A percentile compares a stretch with the other conserved stretches of the same genome.
Evolutionary conservation across 2,329 filamentous ascomycete genomes (phyloP).

Genomic region (Venturia asperata): DNA sequence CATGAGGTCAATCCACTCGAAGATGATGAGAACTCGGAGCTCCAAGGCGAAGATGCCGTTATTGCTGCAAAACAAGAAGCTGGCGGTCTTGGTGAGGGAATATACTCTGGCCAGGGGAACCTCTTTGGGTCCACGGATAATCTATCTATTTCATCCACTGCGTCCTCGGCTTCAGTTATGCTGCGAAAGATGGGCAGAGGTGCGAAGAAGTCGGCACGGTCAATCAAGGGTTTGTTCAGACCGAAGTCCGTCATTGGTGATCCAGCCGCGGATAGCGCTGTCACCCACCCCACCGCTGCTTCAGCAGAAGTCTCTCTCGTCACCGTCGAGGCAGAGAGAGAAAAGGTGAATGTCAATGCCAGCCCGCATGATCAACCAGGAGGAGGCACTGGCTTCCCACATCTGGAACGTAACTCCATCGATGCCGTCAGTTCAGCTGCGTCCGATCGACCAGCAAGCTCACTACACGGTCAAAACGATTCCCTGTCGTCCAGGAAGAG

Average conservation of each 20-base stretch:
- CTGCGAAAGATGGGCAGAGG: conserved; percentile 97
- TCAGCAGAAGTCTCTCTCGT: conserved; percentile 78
- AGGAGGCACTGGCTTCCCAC: conserved; percentile 75
- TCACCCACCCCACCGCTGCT: conserved; percentile 26
- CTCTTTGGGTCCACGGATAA: conserved; percentile 95
- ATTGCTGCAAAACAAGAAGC: conserved; percentile 92
- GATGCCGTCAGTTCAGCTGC: conserved; percentile 49
- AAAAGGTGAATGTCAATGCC: conserved; percentile 69
- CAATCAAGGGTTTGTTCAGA: conserved; percentile 86
- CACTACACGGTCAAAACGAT: conserved; percentile 32
- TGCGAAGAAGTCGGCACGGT: conserved; percentile 90
- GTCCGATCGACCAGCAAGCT: conserved; percentile 28
- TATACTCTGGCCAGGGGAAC: conserved; percentile 79
- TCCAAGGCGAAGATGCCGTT: conserved; percentile 74
- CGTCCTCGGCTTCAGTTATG: conserved; percentile 86
- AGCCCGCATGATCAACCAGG: conserved; percentile 60
- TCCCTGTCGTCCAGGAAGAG: conserved; percentile 60
- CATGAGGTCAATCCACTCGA: conserved; percentile 26
- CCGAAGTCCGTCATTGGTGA: conserved; percentile 86
- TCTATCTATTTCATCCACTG: conserved; percentile 81
- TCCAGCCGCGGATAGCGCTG: conserved; percentile 54
- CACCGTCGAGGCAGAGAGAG: conserved; percentile 86
- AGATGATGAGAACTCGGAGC: conserved; percentile 46
- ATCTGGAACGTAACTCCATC: conserved; percentile 73
- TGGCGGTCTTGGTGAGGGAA: conserved; percentile 82